Evolutionary conservation across 306 rosid species (phyloP), one percentile per base, ranked within the genome.

Genomic region (Hippophae tibetana): DNA sequence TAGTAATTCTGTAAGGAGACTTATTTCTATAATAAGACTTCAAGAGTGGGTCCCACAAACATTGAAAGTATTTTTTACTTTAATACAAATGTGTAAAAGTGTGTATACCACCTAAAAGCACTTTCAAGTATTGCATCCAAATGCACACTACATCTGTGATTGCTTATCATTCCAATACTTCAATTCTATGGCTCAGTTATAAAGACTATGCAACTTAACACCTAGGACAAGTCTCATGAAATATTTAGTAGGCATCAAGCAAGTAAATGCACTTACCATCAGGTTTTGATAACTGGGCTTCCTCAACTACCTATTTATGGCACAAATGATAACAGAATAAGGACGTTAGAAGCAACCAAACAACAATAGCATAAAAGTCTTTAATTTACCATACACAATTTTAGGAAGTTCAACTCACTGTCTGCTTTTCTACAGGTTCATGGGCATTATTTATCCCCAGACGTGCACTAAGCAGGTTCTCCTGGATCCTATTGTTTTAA

Each of bases 291-390:
- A 69, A 62, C 54, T 63, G 88, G 61, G 47, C 65, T 66, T 73
- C 95, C 63, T 72, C 84, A 61, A 75, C 73, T 52, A 69, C 81
- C 93, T 83, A 85, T 76, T 75, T 62, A 71, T 46, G 47, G 62
- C 76, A 71, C 42, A 59, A 14, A 18, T 50, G 55, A 71, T 58
- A 61, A 54, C 54, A 73, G 63, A 74, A 58, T 27, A 60, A 47
- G 41, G 54, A 61, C 75, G 59, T 46, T 58, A 71, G 67, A 67
- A 56, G 43, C 43, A 27, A 60, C 47, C 5, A 62, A 52, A 67
- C 47, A 75, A 51, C 43, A 64, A 40, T 43, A 62, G 38, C 47
- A 61, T 69, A 54, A 65, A 53, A 58, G 68, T 55, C 54, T 64
- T 44, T 46, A 54, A 43, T 47, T 9, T 31, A 61, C 44, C 67